Percentiles rank a stretch among this genome's conserved stretches.
phyloP scores from a whole-genome alignment of 1,284 basidiomycete species.

The Limonomyces culmigenus region DNA sequence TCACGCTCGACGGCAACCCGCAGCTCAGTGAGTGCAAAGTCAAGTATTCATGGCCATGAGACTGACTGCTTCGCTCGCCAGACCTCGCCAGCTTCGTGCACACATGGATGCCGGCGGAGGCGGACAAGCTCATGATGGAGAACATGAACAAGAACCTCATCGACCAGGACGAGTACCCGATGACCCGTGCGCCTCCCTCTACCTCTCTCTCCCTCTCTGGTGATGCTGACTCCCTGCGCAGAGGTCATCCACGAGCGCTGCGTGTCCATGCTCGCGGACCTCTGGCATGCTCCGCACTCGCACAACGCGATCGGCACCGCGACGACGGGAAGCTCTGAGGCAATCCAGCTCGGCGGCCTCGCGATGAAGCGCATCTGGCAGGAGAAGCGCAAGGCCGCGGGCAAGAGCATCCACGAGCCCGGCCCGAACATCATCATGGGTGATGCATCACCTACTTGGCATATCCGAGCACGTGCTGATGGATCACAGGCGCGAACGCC shows the following conservation, averaged over 20 bases:
- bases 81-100: slow-evolving; percentile 69
- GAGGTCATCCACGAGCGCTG: slow-evolving; percentile 70
- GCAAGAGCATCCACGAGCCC: slow-evolving; percentile 76
- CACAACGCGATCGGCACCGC: slow-evolving; percentile 77
- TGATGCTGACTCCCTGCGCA: slow-evolving; percentile 10
- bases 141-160: slow-evolving; percentile 85
- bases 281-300: slow-evolving; percentile 78
- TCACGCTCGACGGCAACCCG: slow-evolving; percentile 65
- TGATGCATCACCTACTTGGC: neutral
- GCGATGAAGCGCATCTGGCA: slow-evolving; percentile 96
- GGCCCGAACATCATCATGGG: slow-evolving; percentile 33
- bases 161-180: slow-evolving; percentile 86
- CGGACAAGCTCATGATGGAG: slow-evolving; percentile 61
- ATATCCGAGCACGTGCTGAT: neutral
- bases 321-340: slow-evolving; percentile 88
- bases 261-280: slow-evolving; percentile 73
- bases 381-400: slow-evolving; percentile 68
- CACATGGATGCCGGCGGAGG: slow-evolving; percentile 44
- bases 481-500: slow-evolving; percentile 12
- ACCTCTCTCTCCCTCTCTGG: slow-evolving; percentile 1
- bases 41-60: too few species aligned
- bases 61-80: too few species aligned
- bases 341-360: slow-evolving; percentile 84
- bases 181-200: slow-evolving; percentile 36
- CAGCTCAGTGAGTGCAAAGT: too few species aligned